Evolutionary conservation across 225 moss, liverwort and hornwort species (phyloP).

Genomic region (Asterella californica): DNA sequence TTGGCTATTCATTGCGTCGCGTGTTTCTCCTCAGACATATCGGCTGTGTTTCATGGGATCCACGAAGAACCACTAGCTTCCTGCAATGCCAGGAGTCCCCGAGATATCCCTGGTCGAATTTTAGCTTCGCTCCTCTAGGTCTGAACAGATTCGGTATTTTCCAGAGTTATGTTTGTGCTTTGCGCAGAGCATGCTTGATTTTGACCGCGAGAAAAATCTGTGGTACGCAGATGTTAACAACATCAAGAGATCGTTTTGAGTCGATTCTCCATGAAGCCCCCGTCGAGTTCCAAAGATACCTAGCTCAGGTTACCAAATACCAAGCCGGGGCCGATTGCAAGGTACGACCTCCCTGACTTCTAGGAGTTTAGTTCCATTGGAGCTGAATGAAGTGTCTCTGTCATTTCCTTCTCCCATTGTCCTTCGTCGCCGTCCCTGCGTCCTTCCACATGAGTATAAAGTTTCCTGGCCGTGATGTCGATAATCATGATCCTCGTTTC

Average conservation of each 20-base stretch:
- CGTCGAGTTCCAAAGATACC: conserved; percentile 42
- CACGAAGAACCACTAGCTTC: too few species aligned
- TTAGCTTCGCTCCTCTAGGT: too few species aligned
- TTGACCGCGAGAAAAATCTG: not conserved
- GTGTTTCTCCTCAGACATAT: too few species aligned
- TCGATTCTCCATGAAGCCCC: conserved; percentile 56
- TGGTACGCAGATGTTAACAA: conserved; percentile 72
- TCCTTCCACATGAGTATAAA: not conserved
- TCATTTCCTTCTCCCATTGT: not conserved
- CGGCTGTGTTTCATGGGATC: too few species aligned
- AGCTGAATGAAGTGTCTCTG: not conserved
- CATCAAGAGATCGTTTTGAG: conserved; percentile 80
- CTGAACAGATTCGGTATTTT: too few species aligned
- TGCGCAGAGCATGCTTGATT: not conserved
- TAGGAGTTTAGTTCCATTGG: too few species aligned
- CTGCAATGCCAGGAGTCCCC: too few species aligned
- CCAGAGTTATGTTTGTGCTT: too few species aligned
- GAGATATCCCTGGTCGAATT: too few species aligned
- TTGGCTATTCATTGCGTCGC: too few species aligned
- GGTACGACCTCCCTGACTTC: conserved; percentile 12
- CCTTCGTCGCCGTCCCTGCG: not conserved
- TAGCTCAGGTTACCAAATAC: conserved; percentile 81
- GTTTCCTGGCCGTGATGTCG: not conserved
- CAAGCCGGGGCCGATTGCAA: conserved; percentile 66
- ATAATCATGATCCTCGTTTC: not conserved